These are phyloP conservation scores for Lyophyllum shimeji DNA, from an alignment of 768 basidiomycete genomes.

Conservation along the genomic window DNA sequence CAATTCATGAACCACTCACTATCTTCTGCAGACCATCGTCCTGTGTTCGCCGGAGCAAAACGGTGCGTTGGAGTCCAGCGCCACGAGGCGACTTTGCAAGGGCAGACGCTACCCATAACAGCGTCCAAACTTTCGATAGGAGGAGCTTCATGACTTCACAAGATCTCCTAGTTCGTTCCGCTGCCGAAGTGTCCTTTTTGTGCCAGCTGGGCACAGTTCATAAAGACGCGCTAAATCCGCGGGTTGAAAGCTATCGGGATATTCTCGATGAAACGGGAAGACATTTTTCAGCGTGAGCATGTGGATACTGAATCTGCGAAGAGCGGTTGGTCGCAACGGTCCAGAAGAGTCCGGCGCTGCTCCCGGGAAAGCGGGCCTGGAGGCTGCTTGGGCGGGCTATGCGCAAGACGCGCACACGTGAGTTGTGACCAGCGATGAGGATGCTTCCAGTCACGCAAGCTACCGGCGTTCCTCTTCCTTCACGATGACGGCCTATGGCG, in stretches of 20 bases:
- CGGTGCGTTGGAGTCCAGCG: background rate
- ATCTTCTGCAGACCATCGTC: slow-evolving; percentile 32
- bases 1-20: slow-evolving; percentile 16
- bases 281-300: background rate
- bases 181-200: slow-evolving; percentile 9
- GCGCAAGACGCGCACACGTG: slow-evolving; percentile 6
- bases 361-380: background rate
- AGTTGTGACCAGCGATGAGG: slow-evolving; percentile 1
- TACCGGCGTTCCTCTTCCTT: background rate
- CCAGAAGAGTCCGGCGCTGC: background rate
- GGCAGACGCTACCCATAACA: slow-evolving; percentile 22
- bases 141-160: slow-evolving; percentile 20
- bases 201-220: background rate
- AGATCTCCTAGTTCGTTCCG: slow-evolving; percentile 1
- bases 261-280: slow-evolving; percentile 9
- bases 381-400: background rate
- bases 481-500: background rate
- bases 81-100: slow-evolving; percentile 19
- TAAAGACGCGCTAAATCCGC: slow-evolving; percentile 8
- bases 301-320: background rate
- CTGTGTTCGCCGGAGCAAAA: slow-evolving; percentile 20
- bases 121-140: slow-evolving; percentile 18
- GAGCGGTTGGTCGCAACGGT: background rate
- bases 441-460: background rate
- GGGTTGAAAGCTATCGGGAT: slow-evolving; percentile 3